Base-by-base conservation (phyloP, 192 early-diverging fungal species). In the Lobosporangium transversale region DNA sequence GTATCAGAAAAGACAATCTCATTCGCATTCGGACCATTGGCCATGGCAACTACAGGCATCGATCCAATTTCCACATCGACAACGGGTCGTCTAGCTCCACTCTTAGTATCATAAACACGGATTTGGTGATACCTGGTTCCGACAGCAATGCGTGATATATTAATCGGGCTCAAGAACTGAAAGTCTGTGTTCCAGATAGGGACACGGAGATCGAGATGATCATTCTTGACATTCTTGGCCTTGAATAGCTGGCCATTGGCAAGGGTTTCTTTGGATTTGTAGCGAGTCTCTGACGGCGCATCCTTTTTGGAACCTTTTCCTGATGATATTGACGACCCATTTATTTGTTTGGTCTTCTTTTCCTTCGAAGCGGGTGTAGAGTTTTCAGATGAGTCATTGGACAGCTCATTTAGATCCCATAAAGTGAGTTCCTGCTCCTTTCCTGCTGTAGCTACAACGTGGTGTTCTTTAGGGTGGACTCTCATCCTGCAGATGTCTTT, bases 131-230 rank as follows among this genome's bases (percentile, higher is more conserved):
- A 73, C 47, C 90, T 87, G 0, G 96, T 94, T 10, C 86, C 87
- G 21, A 89, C 84, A 21, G 87, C 89, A 29, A 98, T 51, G 21
- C 79, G 57, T 7, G 83, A 82, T 3, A 63, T 65, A 30, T 88
- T 84, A n/a, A 71, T 70, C 52, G 85, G 83, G 70, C 59, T 81
- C 30, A 92, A 47, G 68, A 93, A 97, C 73, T 87, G 83, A 30
- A 97, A 60, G 68, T 95, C 91, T 1, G 93, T 94, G 53, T 95
- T 88, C 92, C 95, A 96, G 15, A 98, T 89, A 7, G 93, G 93
- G 37, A 93, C 89, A 21, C 92, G 87, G 47, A 98, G 62, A 69
- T 93, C 91, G 44, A 98, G 79, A 56, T 84, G 81, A 54, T 97
- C 94, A 66, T 94, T 87, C 29, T 83, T 76, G 26, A 94, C 93